These are phyloP conservation scores for Leccinum longicurvipes DNA, from an alignment of 768 basidiomycete species.

Conservation along the genomic window DNA sequence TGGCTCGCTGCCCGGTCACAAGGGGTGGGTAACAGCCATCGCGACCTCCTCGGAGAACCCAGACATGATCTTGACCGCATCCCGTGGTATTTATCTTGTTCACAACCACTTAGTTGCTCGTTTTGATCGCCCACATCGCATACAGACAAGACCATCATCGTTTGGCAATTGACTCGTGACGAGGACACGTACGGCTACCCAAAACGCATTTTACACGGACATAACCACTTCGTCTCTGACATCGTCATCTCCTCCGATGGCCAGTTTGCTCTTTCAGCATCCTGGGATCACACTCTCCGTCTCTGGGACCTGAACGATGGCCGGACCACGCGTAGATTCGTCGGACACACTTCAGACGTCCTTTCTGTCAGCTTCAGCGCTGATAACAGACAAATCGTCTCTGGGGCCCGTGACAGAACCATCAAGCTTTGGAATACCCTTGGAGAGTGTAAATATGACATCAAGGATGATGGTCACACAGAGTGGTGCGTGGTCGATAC, in stretches of 20 bases:
- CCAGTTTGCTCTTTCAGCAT: slow-evolving; percentile 98
- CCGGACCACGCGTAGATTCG: slow-evolving; percentile 91
- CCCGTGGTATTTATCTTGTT: slow-evolving; percentile 66
- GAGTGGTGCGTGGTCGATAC: slow-evolving; percentile 64
- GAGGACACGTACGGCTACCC: slow-evolving; percentile 92
- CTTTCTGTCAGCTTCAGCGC: slow-evolving; percentile 99
- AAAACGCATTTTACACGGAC: slow-evolving; percentile 95
- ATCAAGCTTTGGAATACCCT: slow-evolving; percentile 99
- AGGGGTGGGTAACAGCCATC: slow-evolving; percentile 98
- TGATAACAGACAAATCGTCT: slow-evolving; percentile 99
- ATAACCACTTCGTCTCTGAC: slow-evolving; percentile 99
- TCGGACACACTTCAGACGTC: slow-evolving; percentile 97
- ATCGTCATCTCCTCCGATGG: slow-evolving; percentile 99
- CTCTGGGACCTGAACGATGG: slow-evolving; percentile 99
- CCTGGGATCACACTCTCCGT: slow-evolving; percentile 99
- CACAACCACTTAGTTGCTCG: slow-evolving; percentile 7
- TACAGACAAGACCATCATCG: slow-evolving; percentile 99
- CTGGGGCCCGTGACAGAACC: slow-evolving; percentile 91
- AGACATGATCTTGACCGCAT: slow-evolving; percentile 98
- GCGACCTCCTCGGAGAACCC: slow-evolving; percentile 98
- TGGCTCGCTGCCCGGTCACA: slow-evolving; percentile 89
- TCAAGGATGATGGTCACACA: slow-evolving; percentile 96
- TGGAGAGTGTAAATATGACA: slow-evolving; percentile 99
- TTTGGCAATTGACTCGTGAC: slow-evolving; percentile 96
- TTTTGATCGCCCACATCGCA: slow-evolving; percentile 34